Evolutionary conservation across 257 asterid genomes (phyloP).

Genomic region (Solanum sejunctum): DNA sequence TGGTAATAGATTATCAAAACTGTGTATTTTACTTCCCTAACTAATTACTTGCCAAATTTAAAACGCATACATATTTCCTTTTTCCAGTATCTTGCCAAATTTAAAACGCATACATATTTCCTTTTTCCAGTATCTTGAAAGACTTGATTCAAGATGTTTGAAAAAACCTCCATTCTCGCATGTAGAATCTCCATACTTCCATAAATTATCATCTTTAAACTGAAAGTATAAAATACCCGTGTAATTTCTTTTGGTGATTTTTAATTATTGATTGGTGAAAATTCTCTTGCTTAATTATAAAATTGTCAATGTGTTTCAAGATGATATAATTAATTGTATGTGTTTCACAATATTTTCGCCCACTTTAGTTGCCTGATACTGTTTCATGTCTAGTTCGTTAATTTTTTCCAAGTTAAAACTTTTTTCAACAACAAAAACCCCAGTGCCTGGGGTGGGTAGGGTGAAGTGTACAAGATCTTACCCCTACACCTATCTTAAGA

Average conservation of each 20-base stretch:
- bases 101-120: background rate
- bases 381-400: background rate
- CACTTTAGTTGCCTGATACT: background rate
- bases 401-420: background rate
- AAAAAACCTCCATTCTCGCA: background rate
- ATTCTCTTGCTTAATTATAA: background rate
- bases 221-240: background rate
- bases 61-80: background rate
- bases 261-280: background rate
- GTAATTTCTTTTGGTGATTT: background rate
- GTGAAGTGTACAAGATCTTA: no score
- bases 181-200: background rate
- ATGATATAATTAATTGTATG: background rate
- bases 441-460: no score
- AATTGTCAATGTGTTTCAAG: background rate
- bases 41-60: background rate
- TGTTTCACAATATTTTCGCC: background rate
- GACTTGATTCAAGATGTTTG: background rate
- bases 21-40: background rate
- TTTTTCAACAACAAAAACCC: no score
- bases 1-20: no score
- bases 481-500: no score
- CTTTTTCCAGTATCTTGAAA: background rate
- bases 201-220: background rate
- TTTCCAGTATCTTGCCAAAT: background rate